These are phyloP conservation scores for Papilionanthe hybrid DNA, from an alignment of 116 monocot species.

Conservation along the genomic window DNA sequence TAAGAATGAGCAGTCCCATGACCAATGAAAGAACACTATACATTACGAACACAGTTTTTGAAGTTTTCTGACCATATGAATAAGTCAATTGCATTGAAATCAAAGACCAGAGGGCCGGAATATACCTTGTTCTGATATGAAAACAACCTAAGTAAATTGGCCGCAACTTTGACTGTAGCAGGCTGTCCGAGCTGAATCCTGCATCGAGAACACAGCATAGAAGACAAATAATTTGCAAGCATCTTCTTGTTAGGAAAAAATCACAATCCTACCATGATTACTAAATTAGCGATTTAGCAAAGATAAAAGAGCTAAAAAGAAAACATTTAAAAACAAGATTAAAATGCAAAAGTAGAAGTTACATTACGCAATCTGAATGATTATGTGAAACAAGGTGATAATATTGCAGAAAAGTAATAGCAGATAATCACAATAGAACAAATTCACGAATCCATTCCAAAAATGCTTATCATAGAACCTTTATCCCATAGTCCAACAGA, in stretches of 20 bases:
- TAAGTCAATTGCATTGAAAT: background rate
- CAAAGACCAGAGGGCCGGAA: background rate
- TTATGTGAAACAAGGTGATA: background rate
- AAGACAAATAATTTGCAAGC: background rate
- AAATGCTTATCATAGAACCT: background rate
- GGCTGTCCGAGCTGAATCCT: slow-evolving; percentile 92
- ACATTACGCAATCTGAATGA: background rate
- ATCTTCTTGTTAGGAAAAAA: background rate
- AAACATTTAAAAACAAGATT: background rate
- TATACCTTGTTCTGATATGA: slow-evolving; percentile 94
- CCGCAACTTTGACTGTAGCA: slow-evolving; percentile 86
- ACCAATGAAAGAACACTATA: background rate
- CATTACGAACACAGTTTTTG: background rate
- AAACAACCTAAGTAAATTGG: slow-evolving; percentile 78
- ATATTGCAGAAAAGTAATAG: background rate
- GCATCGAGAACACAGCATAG: slow-evolving; percentile 5
- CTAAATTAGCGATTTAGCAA: background rate
- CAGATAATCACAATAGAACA: slow-evolving; percentile 1
- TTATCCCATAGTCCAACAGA: background rate
- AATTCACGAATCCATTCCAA: background rate
- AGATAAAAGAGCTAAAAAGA: background rate
- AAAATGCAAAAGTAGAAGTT: background rate
- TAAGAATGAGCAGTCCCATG: background rate
- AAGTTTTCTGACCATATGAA: background rate
- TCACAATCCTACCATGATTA: background rate